A percentile compares a stretch with the other conserved stretches of the same genome.
Evolutionary conservation across 73 alveolate genomes (phyloP).

Genomic region (Blepharisma japonicum): DNA sequence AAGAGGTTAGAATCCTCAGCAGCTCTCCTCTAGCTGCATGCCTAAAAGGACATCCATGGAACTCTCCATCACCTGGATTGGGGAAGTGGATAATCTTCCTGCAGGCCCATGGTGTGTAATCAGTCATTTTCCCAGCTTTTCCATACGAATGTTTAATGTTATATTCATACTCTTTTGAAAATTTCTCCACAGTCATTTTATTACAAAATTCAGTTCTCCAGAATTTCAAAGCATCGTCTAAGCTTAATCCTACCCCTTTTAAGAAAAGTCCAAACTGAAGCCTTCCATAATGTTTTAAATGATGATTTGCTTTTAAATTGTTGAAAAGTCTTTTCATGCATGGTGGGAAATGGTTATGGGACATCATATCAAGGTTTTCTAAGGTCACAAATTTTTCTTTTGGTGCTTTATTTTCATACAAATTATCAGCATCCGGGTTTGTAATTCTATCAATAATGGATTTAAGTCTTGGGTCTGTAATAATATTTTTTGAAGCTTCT

Average conservation of each 20-base stretch:
- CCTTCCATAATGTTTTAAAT: slow-evolving; percentile 90
- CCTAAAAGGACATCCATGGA: slow-evolving; percentile 94
- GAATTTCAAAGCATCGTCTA: slow-evolving; percentile 77
- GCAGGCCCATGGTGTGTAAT: slow-evolving; percentile 88
- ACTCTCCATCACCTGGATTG: slow-evolving; percentile 82
- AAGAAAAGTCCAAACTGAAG: slow-evolving; percentile 81
- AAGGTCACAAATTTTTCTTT: slow-evolving; percentile 64
- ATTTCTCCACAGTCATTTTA: slow-evolving; percentile 73
- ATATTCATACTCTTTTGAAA: slow-evolving; percentile 82
- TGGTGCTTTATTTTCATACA: slow-evolving; percentile 43
- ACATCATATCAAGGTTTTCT: slow-evolving; percentile 60
- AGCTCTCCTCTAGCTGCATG: slow-evolving; percentile 45
- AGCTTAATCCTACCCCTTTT: slow-evolving; percentile 85
- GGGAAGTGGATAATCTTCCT: slow-evolving; percentile 61
- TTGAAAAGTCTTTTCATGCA: slow-evolving; percentile 85
- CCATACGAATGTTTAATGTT: slow-evolving; percentile 90
- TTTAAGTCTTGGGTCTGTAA: slow-evolving; percentile 71
- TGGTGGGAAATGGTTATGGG: slow-evolving; percentile 77
- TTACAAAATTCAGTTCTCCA: slow-evolving; percentile 78
- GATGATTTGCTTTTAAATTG: slow-evolving; percentile 69
- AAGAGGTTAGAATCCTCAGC: slow-evolving; percentile 48
- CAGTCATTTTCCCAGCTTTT: slow-evolving; percentile 83
- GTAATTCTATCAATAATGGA: slow-evolving; percentile 54
- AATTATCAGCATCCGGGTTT: slow-evolving; percentile 61
- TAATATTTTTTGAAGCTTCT: slow-evolving; percentile 49